These are phyloP conservation scores for Neoboletus subvelutipes DNA, from an alignment of 768 basidiomycete species.

Conservation along the genomic window DNA sequence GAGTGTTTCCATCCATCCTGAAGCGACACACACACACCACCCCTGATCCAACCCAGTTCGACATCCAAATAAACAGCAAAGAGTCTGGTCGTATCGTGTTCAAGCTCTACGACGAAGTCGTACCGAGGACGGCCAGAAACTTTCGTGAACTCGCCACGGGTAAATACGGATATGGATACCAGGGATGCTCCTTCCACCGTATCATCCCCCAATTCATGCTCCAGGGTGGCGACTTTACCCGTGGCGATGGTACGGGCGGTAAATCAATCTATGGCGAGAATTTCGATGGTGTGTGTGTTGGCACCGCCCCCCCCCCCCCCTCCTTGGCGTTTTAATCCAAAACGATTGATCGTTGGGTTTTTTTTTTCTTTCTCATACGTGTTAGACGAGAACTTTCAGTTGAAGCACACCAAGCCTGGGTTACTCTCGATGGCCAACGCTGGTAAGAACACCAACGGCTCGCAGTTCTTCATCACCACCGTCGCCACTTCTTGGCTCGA, in stretches of 20 bases:
- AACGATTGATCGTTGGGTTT: not conserved
- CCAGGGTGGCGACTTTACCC: constrained; percentile 88
- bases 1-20: not conserved
- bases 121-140: constrained; percentile 74
- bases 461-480: constrained; percentile 90
- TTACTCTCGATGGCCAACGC: constrained; percentile 80
- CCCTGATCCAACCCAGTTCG: too few relatives aligned
- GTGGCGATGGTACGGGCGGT: constrained; percentile 69
- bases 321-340: too few relatives aligned
- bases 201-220: constrained; percentile 86
- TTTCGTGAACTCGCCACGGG: constrained; percentile 90
- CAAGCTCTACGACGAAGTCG: constrained; percentile 79
- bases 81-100: constrained; percentile 65
- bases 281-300: constrained; percentile 55
- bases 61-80: constrained; percentile 49
- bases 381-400: constrained; percentile 79
- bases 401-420: constrained; percentile 70
- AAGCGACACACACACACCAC: too few relatives aligned
- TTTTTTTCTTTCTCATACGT: constrained; percentile 20
- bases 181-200: constrained; percentile 70
- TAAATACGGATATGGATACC: constrained; percentile 71
- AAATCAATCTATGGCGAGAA: constrained; percentile 76
- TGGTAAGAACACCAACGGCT: constrained; percentile 61
- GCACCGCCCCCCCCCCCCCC: too few relatives aligned
- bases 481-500: constrained; percentile 78